Conservation (phyloP, 2,329 filamentous ascomycete genomes). For the Clarireedia hainanense region DNA sequence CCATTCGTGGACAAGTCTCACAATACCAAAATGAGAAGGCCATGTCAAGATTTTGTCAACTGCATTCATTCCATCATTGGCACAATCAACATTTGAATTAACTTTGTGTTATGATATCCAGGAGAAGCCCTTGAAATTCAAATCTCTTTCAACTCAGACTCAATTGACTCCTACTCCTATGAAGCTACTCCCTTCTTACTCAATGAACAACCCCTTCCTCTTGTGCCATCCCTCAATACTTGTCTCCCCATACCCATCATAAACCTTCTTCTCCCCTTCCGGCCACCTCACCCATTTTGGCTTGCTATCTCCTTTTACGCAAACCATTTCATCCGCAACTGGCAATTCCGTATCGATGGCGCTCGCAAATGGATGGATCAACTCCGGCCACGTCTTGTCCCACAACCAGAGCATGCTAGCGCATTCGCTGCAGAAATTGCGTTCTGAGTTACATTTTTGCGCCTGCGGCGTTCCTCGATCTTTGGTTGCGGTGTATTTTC, state of each 20-base stretch:
- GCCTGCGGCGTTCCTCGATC: constrained; percentile 34
- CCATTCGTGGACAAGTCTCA: too few species aligned
- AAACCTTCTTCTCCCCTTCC: constrained; percentile 37
- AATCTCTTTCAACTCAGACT: too few species aligned
- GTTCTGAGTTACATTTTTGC: constrained; percentile 34
- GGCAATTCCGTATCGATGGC: constrained; percentile 40
- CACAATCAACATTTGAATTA: too few species aligned
- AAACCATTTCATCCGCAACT: constrained; percentile 39
- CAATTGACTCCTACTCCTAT: too few species aligned
- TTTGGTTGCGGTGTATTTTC: constrained; percentile 38
- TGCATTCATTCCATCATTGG: too few species aligned
- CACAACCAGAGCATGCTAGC: constrained; percentile 40
- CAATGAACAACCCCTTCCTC: constrained; percentile 28
- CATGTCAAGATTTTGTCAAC: too few species aligned
- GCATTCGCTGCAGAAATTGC: constrained; percentile 40
- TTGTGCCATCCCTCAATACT: constrained; percentile 41
- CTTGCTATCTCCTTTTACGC: constrained; percentile 36
- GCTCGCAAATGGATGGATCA: constrained; percentile 42
- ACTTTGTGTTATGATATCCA: too few species aligned
- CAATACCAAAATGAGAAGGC: too few species aligned
- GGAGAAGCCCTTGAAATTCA: too few species aligned
- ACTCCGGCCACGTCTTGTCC: constrained; percentile 38
- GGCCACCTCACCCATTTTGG: constrained; percentile 39
- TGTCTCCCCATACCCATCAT: constrained; percentile 31
- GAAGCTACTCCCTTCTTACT: constrained; percentile 5